Base-by-base conservation (phyloP, 176 grass and related monocot species). In the Eleusine coracana region DNA sequence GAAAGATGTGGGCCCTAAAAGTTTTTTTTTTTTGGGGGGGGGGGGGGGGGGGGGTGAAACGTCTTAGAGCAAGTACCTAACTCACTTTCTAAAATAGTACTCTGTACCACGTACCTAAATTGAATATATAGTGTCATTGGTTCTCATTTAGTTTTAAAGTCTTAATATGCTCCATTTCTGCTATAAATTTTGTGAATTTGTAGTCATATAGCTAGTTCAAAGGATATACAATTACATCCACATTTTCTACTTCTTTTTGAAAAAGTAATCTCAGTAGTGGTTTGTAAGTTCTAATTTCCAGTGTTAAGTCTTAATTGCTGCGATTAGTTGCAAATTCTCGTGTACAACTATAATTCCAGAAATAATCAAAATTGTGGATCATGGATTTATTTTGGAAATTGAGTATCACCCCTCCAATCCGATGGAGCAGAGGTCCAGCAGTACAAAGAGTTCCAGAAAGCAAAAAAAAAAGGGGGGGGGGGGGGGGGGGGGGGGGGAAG, bases 281-380 rank as follows among this genome's bases (percentile, higher is more conserved):
- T 67, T 84, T 67, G 31, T 84, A n/a, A 12, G 16, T 58, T 58
- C n/a, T 58, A 52, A 67, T 55, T 59, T 56, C 72, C 5, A 21
- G 1, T 38, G 1, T 38, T 3, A 60, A 27, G 31, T 34, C 31
- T n/a, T n/a, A n/a, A n/a, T n/a, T n/a, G n/a, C n/a, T 79, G 45
- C 12, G 37, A 27, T 40, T 45, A 79, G 31, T 18, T 64, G 23
- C 14, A 73, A 71, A 71, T 5, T 23, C 25, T 36, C 38, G 1
- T 66, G 2, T 56, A 38, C 5, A 68, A 58, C 29, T 68, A 36
- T 58, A 58, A 31, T 81, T 87, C 58, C 10, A 79, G n/a, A 67
- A 68, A 58, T 29, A 68, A 48, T 40, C 6, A 68, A 12, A 73
- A 68, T 38, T 61, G 49, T 58, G 38, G 51, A 56, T 54, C 18